Evolutionary conservation across 495 filamentous ascomycete species (phyloP).

Genomic region (Aspergillus cristatus): DNA sequence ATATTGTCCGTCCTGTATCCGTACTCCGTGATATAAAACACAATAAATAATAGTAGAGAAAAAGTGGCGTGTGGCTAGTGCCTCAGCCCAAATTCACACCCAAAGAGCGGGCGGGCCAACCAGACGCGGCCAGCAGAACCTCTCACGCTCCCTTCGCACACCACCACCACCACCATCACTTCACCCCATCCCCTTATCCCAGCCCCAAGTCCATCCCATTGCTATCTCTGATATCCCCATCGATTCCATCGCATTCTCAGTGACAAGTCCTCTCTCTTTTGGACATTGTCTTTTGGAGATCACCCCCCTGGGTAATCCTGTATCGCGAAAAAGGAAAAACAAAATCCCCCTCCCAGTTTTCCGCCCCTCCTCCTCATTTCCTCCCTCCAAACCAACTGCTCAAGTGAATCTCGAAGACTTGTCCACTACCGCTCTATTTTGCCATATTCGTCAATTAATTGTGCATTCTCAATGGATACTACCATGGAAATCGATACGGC

Average conservation of each 20-base stretch:
- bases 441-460: neutral
- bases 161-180: conserved; percentile 5
- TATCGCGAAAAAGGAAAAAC: conserved; percentile 2
- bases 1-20: too few relatives aligned
- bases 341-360: neutral
- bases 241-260: conserved; percentile 18
- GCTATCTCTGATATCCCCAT: conserved; percentile 24
- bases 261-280: too few relatives aligned
- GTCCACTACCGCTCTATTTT: neutral
- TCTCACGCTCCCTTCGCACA: too few relatives aligned
- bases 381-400: too few relatives aligned
- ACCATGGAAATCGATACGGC: conserved; percentile 90
- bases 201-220: too few relatives aligned
- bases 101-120: too few relatives aligned
- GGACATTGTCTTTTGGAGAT: conserved; percentile 9
- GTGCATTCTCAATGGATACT: conserved; percentile 64
- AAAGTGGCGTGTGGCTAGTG: conserved; percentile 16
- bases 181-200: conserved; percentile 4
- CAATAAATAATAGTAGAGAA: too few relatives aligned
- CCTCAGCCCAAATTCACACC: too few relatives aligned
- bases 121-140: too few relatives aligned
- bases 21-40: too few relatives aligned
- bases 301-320: conserved; percentile 9
- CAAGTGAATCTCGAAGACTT: too few relatives aligned
- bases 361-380: conserved; percentile 21